Evolutionary conservation across 1,139 yeast genomes (phyloP).

Genomic region (Schizosaccharomyces versatilis): DNA sequence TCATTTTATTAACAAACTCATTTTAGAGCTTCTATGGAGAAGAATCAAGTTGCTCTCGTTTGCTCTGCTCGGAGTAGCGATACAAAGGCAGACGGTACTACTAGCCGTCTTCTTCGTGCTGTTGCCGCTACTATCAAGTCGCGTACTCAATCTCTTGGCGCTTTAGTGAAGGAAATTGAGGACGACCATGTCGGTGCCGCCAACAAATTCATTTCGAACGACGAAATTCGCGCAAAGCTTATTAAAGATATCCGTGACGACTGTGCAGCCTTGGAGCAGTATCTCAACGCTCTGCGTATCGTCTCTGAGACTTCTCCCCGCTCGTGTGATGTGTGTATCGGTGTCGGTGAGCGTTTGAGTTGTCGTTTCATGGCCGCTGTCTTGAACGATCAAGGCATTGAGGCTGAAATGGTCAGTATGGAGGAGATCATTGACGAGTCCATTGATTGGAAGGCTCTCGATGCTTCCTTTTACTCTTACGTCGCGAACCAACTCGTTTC

Average conservation of each 20-base stretch:
- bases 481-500: conserved; percentile 40
- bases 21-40: conserved; percentile 38
- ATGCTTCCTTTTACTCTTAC: conserved; percentile 40
- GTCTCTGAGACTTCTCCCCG: conserved; percentile 81
- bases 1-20: background rate
- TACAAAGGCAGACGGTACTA: conserved; percentile 85
- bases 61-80: conserved; percentile 87
- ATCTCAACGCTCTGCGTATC: conserved; percentile 67
- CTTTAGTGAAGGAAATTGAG: conserved; percentile 35
- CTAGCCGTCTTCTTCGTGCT: conserved; percentile 55
- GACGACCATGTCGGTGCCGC: conserved; percentile 67
- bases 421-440: conserved; percentile 31
- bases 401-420: conserved; percentile 58
- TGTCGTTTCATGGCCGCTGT: conserved; percentile 74
- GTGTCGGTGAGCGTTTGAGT: conserved; percentile 79
- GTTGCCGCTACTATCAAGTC: conserved; percentile 53
- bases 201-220: conserved; percentile 27
- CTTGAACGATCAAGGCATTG: conserved; percentile 49
- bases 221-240: conserved; percentile 27
- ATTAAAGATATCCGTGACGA: conserved; percentile 39
- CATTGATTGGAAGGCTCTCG: conserved; percentile 27
- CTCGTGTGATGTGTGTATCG: conserved; percentile 73
- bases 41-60: conserved; percentile 71
- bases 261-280: conserved; percentile 41
- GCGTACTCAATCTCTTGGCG: conserved; percentile 18